A percentile compares a stretch with the other conserved stretches of the same genome.
These are phyloP conservation scores for Trichosporon sp. DNA, from an alignment of 1,284 basidiomycete genomes.

Conservation along the genomic window DNA sequence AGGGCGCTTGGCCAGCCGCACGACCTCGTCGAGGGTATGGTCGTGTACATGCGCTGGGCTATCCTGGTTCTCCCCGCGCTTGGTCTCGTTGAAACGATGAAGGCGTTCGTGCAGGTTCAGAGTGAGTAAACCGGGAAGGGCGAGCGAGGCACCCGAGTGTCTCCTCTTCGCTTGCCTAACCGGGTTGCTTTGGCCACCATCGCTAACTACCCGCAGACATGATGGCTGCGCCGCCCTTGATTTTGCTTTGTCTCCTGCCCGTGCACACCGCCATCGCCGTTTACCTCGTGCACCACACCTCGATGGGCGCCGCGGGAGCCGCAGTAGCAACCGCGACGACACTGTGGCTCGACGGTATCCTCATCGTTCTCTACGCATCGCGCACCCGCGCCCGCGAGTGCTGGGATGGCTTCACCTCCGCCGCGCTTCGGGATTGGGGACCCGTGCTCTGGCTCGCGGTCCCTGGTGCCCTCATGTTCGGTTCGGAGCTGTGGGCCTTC, in stretches of 20 bases:
- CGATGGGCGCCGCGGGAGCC: constrained; percentile 35
- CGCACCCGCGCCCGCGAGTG: constrained; percentile 37
- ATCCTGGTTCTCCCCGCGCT: constrained; percentile 32
- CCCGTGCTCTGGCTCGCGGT: constrained; percentile 34
- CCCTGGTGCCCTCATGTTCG: constrained; percentile 39
- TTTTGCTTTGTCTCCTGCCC: constrained; percentile 38
- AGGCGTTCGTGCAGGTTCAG: constrained; percentile 41
- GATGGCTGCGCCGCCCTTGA: constrained; percentile 37
- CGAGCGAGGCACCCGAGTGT: too few species aligned
- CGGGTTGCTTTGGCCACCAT: background rate
- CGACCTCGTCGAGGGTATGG: constrained; percentile 35
- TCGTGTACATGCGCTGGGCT: constrained; percentile 29
- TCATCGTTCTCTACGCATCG: constrained; percentile 33
- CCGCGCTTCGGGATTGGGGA: constrained; percentile 35
- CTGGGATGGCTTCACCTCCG: constrained; percentile 38
- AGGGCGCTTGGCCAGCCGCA: constrained; percentile 37
- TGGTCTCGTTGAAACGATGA: constrained; percentile 40
- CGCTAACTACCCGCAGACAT: constrained; percentile 27
- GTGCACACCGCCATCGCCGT: constrained; percentile 35
- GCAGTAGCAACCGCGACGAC: constrained; percentile 34
- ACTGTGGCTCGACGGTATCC: constrained; percentile 32
- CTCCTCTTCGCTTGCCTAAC: background rate
- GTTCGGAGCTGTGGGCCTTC: constrained; percentile 42
- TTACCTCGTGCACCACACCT: constrained; percentile 39
- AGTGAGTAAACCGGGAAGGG: constrained; percentile 23